These are phyloP conservation scores for Aspergillus aculeatus DNA, from an alignment of 2,329 filamentous ascomycete species.

Conservation along the genomic window DNA sequence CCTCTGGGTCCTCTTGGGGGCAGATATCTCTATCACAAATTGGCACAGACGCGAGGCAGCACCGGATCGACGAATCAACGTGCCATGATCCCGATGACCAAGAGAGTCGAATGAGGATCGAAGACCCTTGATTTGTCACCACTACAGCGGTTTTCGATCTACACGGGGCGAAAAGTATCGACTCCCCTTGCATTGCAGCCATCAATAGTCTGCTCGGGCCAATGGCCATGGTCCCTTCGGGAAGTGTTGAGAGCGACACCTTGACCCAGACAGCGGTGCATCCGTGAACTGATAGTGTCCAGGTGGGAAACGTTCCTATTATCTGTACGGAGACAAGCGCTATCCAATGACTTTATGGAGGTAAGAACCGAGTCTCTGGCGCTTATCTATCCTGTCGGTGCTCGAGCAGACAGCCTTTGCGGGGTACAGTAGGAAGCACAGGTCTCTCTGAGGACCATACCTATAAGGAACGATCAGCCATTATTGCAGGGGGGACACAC, in stretches of 20 bases:
- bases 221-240: constrained; percentile 21
- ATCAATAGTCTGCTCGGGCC: constrained; percentile 30
- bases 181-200: constrained; percentile 36
- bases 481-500: background rate
- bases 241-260: background rate
- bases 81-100: constrained; percentile 21
- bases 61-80: constrained; percentile 33
- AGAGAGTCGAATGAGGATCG: constrained; percentile 19
- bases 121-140: constrained; percentile 39
- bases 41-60: constrained; percentile 24
- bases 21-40: constrained; percentile 35
- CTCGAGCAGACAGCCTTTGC: background rate
- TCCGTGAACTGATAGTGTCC: constrained; percentile 6
- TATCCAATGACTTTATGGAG: constrained; percentile 14
- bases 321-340: constrained; percentile 15
- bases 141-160: constrained; percentile 28
- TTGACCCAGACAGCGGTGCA: background rate
- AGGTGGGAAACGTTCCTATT: constrained; percentile 15
- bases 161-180: constrained; percentile 31
- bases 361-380: constrained; percentile 14
- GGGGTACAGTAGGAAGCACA: background rate
- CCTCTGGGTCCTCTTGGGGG: background rate
- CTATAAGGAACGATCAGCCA: background rate
- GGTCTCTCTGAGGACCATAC: background rate
- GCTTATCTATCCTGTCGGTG: constrained; percentile 12